A percentile compares a stretch with the other conserved stretches of the same genome.
Conservation (phyloP, 768 basidiomycete genomes). For the Cubamyces sp. region DNA sequence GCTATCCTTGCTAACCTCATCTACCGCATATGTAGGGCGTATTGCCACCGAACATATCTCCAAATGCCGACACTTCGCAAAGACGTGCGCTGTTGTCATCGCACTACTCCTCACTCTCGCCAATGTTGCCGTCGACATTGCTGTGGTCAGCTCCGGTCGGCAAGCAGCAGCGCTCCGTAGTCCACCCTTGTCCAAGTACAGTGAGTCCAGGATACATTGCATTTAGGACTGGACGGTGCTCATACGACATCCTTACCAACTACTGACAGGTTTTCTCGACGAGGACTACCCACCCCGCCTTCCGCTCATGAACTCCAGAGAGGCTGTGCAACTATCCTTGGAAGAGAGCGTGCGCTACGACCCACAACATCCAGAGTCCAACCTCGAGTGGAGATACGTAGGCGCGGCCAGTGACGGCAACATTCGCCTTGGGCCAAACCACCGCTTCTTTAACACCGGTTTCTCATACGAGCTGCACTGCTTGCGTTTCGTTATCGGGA, state of each 20-base stretch:
- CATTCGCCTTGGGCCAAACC: conserved; percentile 33
- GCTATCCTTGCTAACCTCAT: no score
- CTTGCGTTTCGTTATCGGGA: conserved; percentile 21
- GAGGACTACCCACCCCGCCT: conserved; percentile 26
- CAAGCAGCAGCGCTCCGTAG: background rate
- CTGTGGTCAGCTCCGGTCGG: background rate
- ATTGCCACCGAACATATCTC: no score
- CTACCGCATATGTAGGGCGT: no score
- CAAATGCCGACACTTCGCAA: no score
- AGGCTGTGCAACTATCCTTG: conserved; percentile 22
- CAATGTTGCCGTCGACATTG: no score
- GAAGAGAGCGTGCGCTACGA: conserved; percentile 40
- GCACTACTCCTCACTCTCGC: no score
- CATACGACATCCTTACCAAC: background rate
- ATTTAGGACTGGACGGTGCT: background rate
- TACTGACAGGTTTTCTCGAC: background rate
- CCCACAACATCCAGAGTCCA: conserved; percentile 28
- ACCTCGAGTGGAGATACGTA: conserved; percentile 37
- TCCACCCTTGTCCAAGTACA: background rate
- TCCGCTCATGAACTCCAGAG: conserved; percentile 16
- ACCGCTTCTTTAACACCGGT: conserved; percentile 33
- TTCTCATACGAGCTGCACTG: conserved; percentile 34
- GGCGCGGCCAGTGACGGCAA: conserved; percentile 29
- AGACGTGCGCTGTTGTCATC: no score
- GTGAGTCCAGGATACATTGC: background rate